Conservation (phyloP, 805 yeast genomes). For the Monosporozyma yasuniensis region DNA sequence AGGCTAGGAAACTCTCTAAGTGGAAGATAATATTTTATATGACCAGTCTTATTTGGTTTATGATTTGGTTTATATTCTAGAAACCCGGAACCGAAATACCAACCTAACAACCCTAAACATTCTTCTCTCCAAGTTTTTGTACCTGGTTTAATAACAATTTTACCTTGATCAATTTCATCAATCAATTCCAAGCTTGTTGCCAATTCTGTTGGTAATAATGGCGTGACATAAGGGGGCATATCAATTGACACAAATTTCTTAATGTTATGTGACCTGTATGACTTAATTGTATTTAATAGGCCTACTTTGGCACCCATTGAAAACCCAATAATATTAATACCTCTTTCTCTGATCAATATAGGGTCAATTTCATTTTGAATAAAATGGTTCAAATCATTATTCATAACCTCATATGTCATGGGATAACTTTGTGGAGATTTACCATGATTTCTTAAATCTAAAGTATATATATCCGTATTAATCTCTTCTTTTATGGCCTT, state of each 20-base stretch:
- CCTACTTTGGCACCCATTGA: constrained; percentile 57
- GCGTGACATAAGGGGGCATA: constrained; percentile 25
- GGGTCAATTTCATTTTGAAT: constrained; percentile 22
- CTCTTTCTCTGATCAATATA: constrained; percentile 8
- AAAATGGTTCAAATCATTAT: constrained; percentile 35
- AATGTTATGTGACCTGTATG: background rate
- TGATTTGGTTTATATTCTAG: constrained; percentile 15
- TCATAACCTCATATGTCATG: constrained; percentile 36
- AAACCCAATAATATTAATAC: constrained; percentile 39
- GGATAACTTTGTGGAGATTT: constrained; percentile 37
- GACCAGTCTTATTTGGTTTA: constrained; percentile 6
- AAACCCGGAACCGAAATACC: constrained; percentile 27
- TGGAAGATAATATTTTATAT: constrained; percentile 17
- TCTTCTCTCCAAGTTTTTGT: constrained; percentile 18
- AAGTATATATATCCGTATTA: constrained; percentile 31
- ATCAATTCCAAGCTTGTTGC: constrained; percentile 17
- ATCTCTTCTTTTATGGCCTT: constrained; percentile 29
- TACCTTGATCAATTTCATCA: constrained; percentile 13
- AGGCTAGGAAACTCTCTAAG: constrained; percentile 21
- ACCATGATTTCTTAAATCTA: constrained; percentile 54
- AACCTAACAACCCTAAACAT: constrained; percentile 14
- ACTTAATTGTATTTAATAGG: constrained; percentile 35
- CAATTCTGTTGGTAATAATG: constrained; percentile 15
- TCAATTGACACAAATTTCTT: constrained; percentile 37
- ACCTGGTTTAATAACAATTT: constrained; percentile 16